phyloP scores from a whole-genome alignment of 192 early-diverging fungal genomes.

The Coemansia sp. region DNA sequence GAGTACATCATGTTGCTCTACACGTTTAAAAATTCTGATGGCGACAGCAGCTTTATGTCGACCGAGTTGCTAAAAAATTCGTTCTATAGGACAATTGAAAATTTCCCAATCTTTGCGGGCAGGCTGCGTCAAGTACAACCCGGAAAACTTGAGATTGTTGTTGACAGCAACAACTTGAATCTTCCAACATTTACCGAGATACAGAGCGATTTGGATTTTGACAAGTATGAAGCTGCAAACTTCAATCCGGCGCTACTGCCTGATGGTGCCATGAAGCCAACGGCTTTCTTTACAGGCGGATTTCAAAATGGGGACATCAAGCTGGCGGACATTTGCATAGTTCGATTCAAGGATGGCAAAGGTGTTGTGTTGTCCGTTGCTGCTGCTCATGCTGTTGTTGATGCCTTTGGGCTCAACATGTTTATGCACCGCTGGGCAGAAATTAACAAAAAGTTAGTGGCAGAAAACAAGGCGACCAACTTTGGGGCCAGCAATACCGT shows the following conservation, averaged over 20 bases:
- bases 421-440: slow-evolving; percentile 26
- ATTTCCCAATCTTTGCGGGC: slow-evolving; percentile 11
- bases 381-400: slow-evolving; percentile 10
- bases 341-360: slow-evolving; percentile 12
- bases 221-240: neutral
- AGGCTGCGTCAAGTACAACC: neutral
- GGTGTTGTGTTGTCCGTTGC: slow-evolving; percentile 14
- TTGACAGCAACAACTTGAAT: slow-evolving; percentile 10
- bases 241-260: slow-evolving; percentile 3
- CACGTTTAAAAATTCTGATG: slow-evolving; percentile 2
- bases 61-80: neutral
- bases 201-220: slow-evolving; percentile 1
- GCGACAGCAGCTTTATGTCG: slow-evolving; percentile 7
- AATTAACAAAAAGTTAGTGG: neutral
- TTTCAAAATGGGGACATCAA: neutral
- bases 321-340: slow-evolving; percentile 1
- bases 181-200: slow-evolving; percentile 2
- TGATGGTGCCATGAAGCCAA: neutral
- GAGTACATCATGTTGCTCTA: slow-evolving; percentile 1
- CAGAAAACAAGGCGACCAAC: neutral
- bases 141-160: neutral
- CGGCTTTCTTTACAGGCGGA: neutral
- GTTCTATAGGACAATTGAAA: neutral
- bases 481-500: neutral
- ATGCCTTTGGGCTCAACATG: slow-evolving; percentile 10